Conservation (phyloP, 176 grass and related monocot species). For the Melocanna baccifera region DNA sequence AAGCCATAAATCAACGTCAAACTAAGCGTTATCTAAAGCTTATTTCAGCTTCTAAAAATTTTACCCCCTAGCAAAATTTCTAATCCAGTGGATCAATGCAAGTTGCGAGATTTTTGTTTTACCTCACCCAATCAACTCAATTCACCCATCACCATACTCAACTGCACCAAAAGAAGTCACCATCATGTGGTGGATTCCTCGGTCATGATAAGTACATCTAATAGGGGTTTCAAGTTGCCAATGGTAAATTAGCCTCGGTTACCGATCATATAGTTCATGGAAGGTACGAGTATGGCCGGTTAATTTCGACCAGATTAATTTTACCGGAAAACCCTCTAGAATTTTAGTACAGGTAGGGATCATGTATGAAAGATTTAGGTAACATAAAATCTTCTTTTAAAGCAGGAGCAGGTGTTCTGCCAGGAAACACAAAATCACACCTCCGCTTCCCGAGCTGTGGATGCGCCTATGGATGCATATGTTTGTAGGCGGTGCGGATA, state of each 20-base stretch:
- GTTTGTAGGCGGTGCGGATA: no score
- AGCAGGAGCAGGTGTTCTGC: no score
- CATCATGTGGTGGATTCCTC: neutral
- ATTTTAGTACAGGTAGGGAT: neutral
- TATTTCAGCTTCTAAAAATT: neutral
- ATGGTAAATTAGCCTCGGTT: neutral
- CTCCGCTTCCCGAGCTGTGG: no score
- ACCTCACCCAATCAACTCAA: neutral
- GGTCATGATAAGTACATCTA: neutral
- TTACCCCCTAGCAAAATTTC: neutral
- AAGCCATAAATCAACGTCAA: no score
- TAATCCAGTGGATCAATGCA: conserved; percentile 2
- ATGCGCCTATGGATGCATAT: no score
- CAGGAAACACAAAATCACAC: no score
- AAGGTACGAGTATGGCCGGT: neutral
- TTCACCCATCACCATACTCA: neutral
- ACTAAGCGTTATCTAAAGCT: no score
- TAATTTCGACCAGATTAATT: neutral
- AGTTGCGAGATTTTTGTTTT: neutral
- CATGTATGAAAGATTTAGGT: neutral
- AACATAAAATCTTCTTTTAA: neutral
- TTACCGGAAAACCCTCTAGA: neutral
- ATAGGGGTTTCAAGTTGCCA: neutral
- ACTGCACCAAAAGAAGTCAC: neutral
- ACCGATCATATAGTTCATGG: neutral